Conservation (phyloP, 1,284 basidiomycete genomes). For the Ustilago curta region DNA sequence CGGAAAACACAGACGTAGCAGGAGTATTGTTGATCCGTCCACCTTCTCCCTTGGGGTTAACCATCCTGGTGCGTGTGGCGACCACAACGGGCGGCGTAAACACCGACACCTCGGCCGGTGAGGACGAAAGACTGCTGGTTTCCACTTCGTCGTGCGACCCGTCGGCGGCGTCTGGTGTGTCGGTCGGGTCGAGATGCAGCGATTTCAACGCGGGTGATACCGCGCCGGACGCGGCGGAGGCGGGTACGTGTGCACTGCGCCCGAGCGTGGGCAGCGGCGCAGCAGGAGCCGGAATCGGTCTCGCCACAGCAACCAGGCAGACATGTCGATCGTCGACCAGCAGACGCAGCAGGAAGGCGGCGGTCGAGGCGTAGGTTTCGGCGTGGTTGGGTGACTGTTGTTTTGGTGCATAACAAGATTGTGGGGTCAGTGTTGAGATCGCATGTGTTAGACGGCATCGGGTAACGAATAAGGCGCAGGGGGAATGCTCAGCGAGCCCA, state of each 20-base stretch:
- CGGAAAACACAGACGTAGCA: conserved; percentile 45
- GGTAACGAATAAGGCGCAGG: background rate
- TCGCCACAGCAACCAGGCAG: conserved; percentile 61
- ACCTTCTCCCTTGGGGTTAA: conserved; percentile 19
- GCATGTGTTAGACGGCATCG: too few relatives aligned
- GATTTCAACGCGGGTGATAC: conserved; percentile 20
- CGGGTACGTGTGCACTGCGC: background rate
- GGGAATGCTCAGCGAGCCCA: background rate
- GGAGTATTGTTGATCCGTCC: conserved; percentile 51
- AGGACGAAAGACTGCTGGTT: conserved; percentile 18
- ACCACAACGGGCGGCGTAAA: conserved; percentile 17
- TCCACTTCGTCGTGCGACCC: conserved; percentile 1
- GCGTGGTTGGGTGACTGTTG: conserved; percentile 48
- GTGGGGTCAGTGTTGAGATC: background rate
- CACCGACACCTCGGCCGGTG: conserved; percentile 15
- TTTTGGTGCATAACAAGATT: too few relatives aligned
- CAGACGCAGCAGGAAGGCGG: conserved; percentile 60
- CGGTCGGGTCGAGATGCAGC: conserved; percentile 14
- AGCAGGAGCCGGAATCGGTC: conserved; percentile 55
- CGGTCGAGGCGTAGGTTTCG: conserved; percentile 60
- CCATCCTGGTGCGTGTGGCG: conserved; percentile 27
- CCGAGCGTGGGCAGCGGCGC: conserved; percentile 26
- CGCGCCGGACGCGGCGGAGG: conserved; percentile 16
- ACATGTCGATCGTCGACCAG: conserved; percentile 65
- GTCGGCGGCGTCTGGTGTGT: background rate